Base-by-base conservation (phyloP, 306 rosid genomes). In the Acmispon strigosus region DNA sequence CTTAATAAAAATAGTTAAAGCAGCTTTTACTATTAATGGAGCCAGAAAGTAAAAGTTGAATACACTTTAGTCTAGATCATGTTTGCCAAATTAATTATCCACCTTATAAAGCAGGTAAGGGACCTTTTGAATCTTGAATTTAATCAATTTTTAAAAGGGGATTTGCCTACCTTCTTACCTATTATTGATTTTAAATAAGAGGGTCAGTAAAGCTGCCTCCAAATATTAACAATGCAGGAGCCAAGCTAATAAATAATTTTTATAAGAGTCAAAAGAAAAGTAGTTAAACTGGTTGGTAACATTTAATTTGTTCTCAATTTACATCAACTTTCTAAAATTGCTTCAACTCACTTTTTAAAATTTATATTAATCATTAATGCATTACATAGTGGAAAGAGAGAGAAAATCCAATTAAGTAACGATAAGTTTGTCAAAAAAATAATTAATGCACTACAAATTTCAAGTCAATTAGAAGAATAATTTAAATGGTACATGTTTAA, bases 121-220 rank as follows among this genome's bases (percentile, higher is more conserved):
- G 24, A 61, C 63, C 70, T 83, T 80, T 79, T 81, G 75, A 75
- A 78, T 84, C 78, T 85, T 59, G 79, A 56, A 22, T 17, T 59
- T 55, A 36, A 66, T 83, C 43, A 61, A 67, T 17, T 47, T 20
- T 73, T 69, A 29, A 73, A 15, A 75, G 54, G 44, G 80, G 22
- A 53, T 57, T 69, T 49, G 52, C 75, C 43, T 8, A 77, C 80
- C 66, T 76, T 83, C 37, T 61, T 14, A 10, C 75, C 57, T 52
- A 20, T 43, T n/a, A 62, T 32, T 48, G 67, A 52, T 56, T 73
- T 66, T 63, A 70, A 69, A 63, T 49, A 59, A 18, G 67, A 55
- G 68, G 70, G 74, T 63, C 13, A 69, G 81, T 78, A 84, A 80
- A 84, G 85, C 79, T 82, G 85, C 76, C 59, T 66, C 39, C 63